Conservation (phyloP, 140 eudicot genomes). For the Bidens hawaiensis region DNA sequence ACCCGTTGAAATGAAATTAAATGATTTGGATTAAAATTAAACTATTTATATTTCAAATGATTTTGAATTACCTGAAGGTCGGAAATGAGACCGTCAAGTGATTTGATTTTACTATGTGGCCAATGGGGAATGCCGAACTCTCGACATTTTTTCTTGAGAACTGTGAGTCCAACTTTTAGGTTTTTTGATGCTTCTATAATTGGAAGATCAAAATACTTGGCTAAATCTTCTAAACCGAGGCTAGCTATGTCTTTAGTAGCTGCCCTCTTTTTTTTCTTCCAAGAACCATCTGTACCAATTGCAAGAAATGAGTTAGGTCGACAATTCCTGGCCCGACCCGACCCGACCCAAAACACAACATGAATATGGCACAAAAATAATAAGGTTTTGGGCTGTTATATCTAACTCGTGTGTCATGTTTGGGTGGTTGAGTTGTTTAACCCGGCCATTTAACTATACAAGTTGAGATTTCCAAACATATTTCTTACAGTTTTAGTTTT, state of each 20-base stretch:
- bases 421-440: background rate
- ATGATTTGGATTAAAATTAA: background rate
- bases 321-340: no score
- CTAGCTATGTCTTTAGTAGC: conserved; percentile 44
- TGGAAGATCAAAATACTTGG: conserved; percentile 51
- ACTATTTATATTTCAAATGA: background rate
- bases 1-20: no score
- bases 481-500: no score
- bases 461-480: background rate
- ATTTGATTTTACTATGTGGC: conserved; percentile 69
- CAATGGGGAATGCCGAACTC: conserved; percentile 63
- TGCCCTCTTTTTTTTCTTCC: conserved; percentile 47
- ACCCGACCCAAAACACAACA: no score
- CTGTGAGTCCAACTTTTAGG: conserved; percentile 49
- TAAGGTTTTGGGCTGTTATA: background rate
- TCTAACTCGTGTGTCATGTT: background rate
- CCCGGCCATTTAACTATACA: background rate
- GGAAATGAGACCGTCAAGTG: conserved; percentile 50
- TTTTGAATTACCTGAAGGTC: conserved; percentile 45
- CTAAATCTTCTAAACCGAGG: conserved; percentile 45
- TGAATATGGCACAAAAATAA: no score
- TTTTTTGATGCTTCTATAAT: conserved; percentile 46
- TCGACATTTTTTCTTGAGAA: conserved; percentile 62
- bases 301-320: background rate
- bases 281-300: conserved; percentile 25